Evolutionary conservation across 2,329 filamentous ascomycete genomes (phyloP).

Genomic region (Epichloe festucae): DNA sequence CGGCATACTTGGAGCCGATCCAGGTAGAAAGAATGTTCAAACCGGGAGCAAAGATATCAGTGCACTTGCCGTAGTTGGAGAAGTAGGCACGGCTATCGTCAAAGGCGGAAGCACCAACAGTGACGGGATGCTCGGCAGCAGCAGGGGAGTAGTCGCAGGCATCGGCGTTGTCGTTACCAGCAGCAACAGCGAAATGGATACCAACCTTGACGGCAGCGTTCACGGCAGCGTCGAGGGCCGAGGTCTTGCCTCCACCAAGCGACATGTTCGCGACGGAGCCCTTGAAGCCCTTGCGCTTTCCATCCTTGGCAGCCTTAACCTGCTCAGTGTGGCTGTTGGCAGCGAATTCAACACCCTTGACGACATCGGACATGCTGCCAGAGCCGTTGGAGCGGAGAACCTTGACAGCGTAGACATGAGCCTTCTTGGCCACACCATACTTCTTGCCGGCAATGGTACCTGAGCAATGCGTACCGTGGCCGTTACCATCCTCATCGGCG

Average conservation of each 20-base stretch:
- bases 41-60: constrained; percentile 96
- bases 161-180: constrained; percentile 97
- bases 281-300: constrained; percentile 95
- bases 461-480: constrained; percentile 98
- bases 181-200: constrained; percentile 94
- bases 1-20: constrained; percentile 90
- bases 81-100: constrained; percentile 97
- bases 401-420: constrained; percentile 93
- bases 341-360: constrained; percentile 95
- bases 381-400: constrained; percentile 95
- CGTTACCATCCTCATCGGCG: constrained; percentile 85
- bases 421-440: constrained; percentile 99
- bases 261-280: constrained; percentile 99
- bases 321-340: constrained; percentile 67
- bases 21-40: constrained; percentile 96
- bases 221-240: constrained; percentile 79
- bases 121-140: constrained; percentile 80
- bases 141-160: constrained; percentile 99
- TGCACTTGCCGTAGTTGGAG: constrained; percentile 99
- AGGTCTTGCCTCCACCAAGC: constrained; percentile 93
- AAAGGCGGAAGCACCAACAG: constrained; percentile 87
- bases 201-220: constrained; percentile 87
- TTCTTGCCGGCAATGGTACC: constrained; percentile 96
- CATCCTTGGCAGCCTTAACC: constrained; percentile 65
- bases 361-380: constrained; percentile 95